Conservation (phyloP, 2,329 filamentous ascomycete genomes). For the Botrytis elliptica region DNA sequence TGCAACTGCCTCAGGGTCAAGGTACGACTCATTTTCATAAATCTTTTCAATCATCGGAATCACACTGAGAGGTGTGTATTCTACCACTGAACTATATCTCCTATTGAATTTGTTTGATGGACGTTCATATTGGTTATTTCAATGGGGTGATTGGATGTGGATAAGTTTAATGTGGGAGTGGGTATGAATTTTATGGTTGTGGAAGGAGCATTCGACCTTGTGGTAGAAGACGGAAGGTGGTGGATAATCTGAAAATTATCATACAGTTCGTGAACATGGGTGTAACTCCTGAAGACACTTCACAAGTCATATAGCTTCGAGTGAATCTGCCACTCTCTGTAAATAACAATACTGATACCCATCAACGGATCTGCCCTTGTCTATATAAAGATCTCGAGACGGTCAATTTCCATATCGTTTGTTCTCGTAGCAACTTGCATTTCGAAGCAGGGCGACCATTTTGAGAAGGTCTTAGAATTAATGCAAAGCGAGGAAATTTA, state of each 20-base stretch:
- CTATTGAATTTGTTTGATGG: background rate
- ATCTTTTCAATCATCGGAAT: background rate
- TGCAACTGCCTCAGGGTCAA: background rate
- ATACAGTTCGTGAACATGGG: background rate
- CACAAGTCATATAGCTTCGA: background rate
- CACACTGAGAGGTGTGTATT: background rate
- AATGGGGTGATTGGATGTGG: background rate
- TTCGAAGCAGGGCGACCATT: background rate
- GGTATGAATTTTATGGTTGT: background rate
- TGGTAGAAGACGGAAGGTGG: background rate
- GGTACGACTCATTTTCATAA: background rate
- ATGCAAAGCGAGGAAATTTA: background rate
- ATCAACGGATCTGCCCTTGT: rapidly evolving
- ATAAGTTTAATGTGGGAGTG: background rate
- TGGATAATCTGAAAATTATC: too few relatives aligned
- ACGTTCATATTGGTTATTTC: rapidly evolving
- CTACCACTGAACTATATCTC: background rate
- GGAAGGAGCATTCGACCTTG: background rate
- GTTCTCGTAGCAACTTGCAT: background rate
- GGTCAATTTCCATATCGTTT: background rate
- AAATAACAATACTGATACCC: rapidly evolving
- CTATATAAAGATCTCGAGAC: background rate
- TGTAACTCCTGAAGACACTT: background rate
- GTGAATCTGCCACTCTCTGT: background rate
- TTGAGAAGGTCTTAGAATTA: background rate